Evolutionary conservation across 2,329 filamentous ascomycete genomes (phyloP).

Genomic region (Colletotrichum sp.): DNA sequence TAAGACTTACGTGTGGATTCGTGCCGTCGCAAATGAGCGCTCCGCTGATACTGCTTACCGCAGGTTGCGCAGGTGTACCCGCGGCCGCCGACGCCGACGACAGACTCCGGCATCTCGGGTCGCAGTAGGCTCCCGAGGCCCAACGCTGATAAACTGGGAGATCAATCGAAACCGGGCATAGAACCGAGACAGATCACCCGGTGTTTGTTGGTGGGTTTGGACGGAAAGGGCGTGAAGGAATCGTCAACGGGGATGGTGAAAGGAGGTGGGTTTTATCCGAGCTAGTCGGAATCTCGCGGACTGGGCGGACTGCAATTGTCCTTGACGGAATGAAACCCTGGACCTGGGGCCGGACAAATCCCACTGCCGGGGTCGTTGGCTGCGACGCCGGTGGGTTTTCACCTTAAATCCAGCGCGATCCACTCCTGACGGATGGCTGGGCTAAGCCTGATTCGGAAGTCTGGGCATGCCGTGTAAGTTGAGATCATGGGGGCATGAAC

Average conservation of each 20-base stretch:
- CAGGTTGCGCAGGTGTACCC: conserved; percentile 24
- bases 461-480: background rate
- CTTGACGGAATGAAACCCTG: background rate
- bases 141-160: background rate
- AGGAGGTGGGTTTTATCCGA: conserved; percentile 22
- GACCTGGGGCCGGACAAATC: conserved; percentile 1
- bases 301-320: background rate
- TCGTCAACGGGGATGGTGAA: background rate
- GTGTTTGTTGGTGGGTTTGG: background rate
- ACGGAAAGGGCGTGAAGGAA: background rate
- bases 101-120: background rate
- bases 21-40: conserved; percentile 30
- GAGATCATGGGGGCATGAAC: background rate
- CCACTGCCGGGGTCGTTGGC: background rate
- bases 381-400: conserved; percentile 1
- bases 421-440: background rate
- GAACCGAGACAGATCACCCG: background rate
- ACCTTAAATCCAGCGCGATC: background rate
- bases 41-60: conserved; percentile 29
- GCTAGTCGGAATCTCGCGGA: background rate
- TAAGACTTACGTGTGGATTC: conserved; percentile 28
- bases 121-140: background rate
- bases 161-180: background rate
- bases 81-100: background rate
- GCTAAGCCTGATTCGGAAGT: background rate